Evolutionary conservation across 192 early-diverging fungal genomes (phyloP), one percentile per base, ranked within the genome.

Genomic region (Endogone sp.): DNA sequence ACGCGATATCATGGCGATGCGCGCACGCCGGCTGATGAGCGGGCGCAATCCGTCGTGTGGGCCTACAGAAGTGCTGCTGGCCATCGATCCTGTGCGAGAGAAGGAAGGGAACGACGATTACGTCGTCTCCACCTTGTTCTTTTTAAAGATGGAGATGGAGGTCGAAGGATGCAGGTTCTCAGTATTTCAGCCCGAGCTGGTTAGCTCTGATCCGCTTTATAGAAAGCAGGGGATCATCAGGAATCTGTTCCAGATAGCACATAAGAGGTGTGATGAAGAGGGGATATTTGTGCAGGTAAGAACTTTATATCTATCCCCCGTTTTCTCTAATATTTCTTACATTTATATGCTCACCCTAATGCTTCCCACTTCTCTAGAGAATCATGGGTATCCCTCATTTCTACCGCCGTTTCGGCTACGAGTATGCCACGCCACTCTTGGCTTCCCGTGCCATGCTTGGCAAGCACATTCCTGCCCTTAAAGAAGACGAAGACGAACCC

Each of bases 401-500:
- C 31, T 75, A 75, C 22, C 65, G 64, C 22, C 69, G 71, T 57
- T 75, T 75, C 56, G 74, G 74, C 20, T 75, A 75, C 66, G 74
- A 75, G 28, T 75, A 75, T 62, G 69, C 60, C 2, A 28, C 37
- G 6, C 37, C 37, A 6, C 37, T 49, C 37, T 16, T 49, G 9
- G 37, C 37, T 0, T 16, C 6, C 37, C 37, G 37, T 49, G 16
- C 37, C 37, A 44, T 44, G 37, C 9, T 16, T 11, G 37, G 9
- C 37, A 49, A 49, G 37, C 37, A 49, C 37, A 49, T 49, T 49
- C 37, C 37, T 49, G 16, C 37, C 37, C 37, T 49, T 6, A 49
- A 49, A 49, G 0, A 6, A 6, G 37, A 49, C 37, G 16, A 6
- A 6, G 37, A 4, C 4, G 37, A 44, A 44, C 37, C 37, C 37